Evolutionary conservation across 2,329 filamentous ascomycete genomes (phyloP), one percentile per base, ranked within the genome.

Genomic region (Aspergillus transmontanensis): DNA sequence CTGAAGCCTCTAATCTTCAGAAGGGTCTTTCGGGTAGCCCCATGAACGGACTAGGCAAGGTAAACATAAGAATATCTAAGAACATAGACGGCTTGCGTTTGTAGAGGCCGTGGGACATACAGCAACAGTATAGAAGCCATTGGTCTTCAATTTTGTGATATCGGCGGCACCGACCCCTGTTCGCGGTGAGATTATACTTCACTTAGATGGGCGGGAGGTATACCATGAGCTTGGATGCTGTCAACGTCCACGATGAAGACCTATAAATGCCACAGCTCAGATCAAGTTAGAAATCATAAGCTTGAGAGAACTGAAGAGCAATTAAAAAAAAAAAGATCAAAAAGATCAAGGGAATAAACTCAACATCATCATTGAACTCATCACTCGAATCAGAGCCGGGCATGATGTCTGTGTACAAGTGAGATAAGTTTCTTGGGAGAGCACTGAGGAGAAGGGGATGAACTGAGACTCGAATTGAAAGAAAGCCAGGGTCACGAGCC

Each of bases 1-100:
- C 87, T 90, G 75, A 90, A 89, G 10, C 88, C 89, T 71, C 89
- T 90, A 75, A 90, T 90, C 73, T 87, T 90, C 59, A 87, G 76
- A 19, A 90, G 80, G 21, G 81, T 86, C 69, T 84, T 85, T 58
- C 86, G 83, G 48, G 86, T 89, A 19, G 86, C 85, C 19, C 82
- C 80, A 66, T 88, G 83, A 41, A 90, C 85, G 51, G 85, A 85
- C 86, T 89, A 68, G 19, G 55, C 28, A 58, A 50, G 23, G 34
- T 61, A 61, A 53, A 55, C 54, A 34, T 6, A 48, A 45, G 3
- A 32, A 36, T 60, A 50, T 21, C 34, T 46, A n/a, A 11, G 26
- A 9, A 60, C 41, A 21, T 48, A 46, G 57, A 51, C 12, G 4
- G 16, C 45, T n/a, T 26, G 16, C n/a, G 16, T 19, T 6, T 57